Percentiles rank a stretch among this genome's conserved stretches.
Conservation (phyloP, 257 asterid species). For the Nyctanthes arbortristis region DNA sequence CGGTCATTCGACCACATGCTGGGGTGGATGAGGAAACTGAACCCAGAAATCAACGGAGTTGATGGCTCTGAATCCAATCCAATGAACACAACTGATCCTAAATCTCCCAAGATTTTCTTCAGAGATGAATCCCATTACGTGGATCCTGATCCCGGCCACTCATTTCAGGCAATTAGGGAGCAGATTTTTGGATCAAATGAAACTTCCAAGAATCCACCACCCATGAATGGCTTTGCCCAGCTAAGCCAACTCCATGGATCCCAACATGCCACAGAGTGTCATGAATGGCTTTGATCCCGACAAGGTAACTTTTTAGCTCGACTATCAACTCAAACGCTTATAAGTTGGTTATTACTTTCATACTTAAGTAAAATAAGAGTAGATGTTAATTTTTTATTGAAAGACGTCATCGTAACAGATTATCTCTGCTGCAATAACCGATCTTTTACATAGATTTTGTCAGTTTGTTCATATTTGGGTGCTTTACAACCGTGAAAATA, state of each 20-base stretch:
- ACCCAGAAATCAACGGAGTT: slow-evolving; percentile 76
- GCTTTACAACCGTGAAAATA: no score
- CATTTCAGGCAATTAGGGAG: slow-evolving; percentile 82
- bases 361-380: no score
- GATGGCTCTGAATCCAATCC: slow-evolving; percentile 73
- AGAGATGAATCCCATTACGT: slow-evolving; percentile 60
- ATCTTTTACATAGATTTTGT: no score
- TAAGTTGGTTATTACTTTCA: no score
- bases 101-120: slow-evolving; percentile 49
- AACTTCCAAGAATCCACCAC: slow-evolving; percentile 43
- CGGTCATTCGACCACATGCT: slow-evolving; percentile 97
- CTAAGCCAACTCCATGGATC: slow-evolving; percentile 76
- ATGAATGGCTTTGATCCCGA: slow-evolving; percentile 88
- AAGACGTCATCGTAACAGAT: no score
- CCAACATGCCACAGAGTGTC: slow-evolving; percentile 62
- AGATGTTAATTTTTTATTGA: no score
- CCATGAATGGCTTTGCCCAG: slow-evolving; percentile 87
- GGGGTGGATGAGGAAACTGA: slow-evolving; percentile 92
- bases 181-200: slow-evolving; percentile 76
- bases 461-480: no score
- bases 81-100: slow-evolving; percentile 47
- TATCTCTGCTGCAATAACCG: no score
- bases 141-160: slow-evolving; percentile 96
- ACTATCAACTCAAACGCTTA: no score
- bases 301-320: no score